These are phyloP conservation scores for Acanthamoeba royreba DNA, from an alignment of 208 protist genomes.

Conservation along the genomic window DNA sequence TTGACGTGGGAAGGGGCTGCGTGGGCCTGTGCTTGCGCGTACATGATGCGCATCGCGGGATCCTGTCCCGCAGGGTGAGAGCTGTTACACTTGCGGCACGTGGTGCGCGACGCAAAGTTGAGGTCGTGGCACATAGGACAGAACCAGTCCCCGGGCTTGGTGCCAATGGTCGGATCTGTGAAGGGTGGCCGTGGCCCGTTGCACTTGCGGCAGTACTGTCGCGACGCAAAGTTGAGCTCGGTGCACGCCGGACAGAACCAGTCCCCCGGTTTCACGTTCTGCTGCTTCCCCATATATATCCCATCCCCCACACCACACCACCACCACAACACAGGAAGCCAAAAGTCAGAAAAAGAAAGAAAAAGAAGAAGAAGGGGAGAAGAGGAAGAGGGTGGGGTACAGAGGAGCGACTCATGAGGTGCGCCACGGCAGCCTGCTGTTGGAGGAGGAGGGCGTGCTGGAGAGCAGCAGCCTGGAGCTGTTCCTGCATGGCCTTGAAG, in stretches of 20 bases:
- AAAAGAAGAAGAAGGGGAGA: neutral
- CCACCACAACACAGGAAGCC: neutral
- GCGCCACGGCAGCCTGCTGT: neutral
- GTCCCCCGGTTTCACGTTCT: conserved; percentile 12
- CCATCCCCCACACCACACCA: neutral
- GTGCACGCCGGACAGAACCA: conserved; percentile 43
- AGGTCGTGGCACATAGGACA: conserved; percentile 30
- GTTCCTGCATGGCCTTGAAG: conserved; percentile 38
- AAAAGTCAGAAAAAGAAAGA: neutral
- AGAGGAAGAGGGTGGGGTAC: neutral
- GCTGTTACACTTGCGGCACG: conserved; percentile 14
- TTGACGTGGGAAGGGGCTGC: neutral
- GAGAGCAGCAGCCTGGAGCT: neutral
- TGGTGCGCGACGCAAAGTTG: conserved; percentile 38
- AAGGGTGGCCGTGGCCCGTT: neutral
- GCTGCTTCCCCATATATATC: neutral
- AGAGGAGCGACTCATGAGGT: neutral
- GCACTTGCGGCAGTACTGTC: conserved; percentile 36
- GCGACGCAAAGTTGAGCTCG: conserved; percentile 44
- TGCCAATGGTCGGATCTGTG: conserved; percentile 19
- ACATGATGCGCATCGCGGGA: neutral
- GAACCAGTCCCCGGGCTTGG: conserved; percentile 44
- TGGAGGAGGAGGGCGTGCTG: neutral
- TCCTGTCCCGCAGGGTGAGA: neutral
- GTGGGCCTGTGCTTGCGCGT: neutral